A percentile compares a stretch with the other conserved stretches of the same genome.
phyloP scores from a whole-genome alignment of 2,329 filamentous ascomycete genomes.

The Pseudocercospora pini-densiflorae region DNA sequence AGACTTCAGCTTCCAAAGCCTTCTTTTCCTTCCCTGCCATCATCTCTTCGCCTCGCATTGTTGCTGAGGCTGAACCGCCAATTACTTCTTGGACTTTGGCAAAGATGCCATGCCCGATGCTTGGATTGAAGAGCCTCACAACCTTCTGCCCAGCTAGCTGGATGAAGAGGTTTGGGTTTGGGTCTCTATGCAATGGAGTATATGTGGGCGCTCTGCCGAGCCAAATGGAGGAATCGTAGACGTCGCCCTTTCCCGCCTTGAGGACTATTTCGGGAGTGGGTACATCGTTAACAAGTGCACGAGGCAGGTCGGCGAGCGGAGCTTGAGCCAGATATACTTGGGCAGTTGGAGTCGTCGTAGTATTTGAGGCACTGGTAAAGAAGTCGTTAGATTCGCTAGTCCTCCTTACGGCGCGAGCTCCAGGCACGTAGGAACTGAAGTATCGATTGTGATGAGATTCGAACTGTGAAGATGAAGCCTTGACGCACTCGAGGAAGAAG shows the following conservation, averaged over 20 bases:
- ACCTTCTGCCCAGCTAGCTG: constrained; percentile 77
- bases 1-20: constrained; percentile 70
- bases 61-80: constrained; percentile 47
- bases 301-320: constrained; percentile 70
- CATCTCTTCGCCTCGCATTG: constrained; percentile 82
- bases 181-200: constrained; percentile 89
- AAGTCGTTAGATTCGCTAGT: constrained; percentile 33
- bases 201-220: constrained; percentile 84
- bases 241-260: constrained; percentile 72
- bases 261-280: constrained; percentile 68
- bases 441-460: constrained; percentile 29
- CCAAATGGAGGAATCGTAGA: constrained; percentile 91
- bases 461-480: constrained; percentile 30
- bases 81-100: constrained; percentile 50
- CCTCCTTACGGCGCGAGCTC: constrained; percentile 30
- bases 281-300: constrained; percentile 65
- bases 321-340: constrained; percentile 87
- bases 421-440: constrained; percentile 36
- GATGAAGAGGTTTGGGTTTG: constrained; percentile 90
- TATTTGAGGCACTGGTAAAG: constrained; percentile 39
- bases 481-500: constrained; percentile 64
- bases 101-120: constrained; percentile 68
- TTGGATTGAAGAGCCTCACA: constrained; percentile 72
- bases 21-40: constrained; percentile 78
- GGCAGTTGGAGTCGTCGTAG: constrained; percentile 27